Base-by-base conservation (phyloP, 768 basidiomycete genomes). In the Guyanaporus albipodus region DNA sequence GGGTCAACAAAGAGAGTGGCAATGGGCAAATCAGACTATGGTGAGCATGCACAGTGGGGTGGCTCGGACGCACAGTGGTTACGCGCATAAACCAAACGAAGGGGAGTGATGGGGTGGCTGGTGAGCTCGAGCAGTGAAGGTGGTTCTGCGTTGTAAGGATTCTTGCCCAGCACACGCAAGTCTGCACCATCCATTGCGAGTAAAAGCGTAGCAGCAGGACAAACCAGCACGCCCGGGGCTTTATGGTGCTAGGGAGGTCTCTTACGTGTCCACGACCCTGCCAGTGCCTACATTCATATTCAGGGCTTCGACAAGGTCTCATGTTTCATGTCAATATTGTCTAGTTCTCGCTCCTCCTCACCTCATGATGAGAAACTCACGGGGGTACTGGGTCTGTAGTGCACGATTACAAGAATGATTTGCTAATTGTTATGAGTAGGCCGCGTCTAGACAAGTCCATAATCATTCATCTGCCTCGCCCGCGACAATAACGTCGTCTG, bases 401-500 rank as follows among this genome's bases (percentile, higher is more conserved):
- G 52, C 44, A 54, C 22, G 38, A 66, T 66, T 63, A 63, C 55
- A 60, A 41, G 49, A 38, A 47, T 48, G 49, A 23, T 50, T 55
- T 36, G 49, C 39, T 52, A 58, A 42, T 31, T 59, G 49, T 61
- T 61, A 42, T 48, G 41, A 29, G 33, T 36, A 37, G 33, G 36
- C 38, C 22, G 17, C 18, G 43, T 58, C 55, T 58, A 66, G 42
- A 50, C 34, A 41, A 26, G 42, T 50, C 52, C 46, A 44, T 46
- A 19, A 42, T 72, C 78, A 84, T 47, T 84, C 83, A 8, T 86
- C 85, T 24, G 79, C 74, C 55, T 84, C 75, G 18, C 87, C 85
- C 22, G 87, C 72, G 34, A 75, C 73, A 59, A 90, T 90, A 26
- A 90, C 87, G 63, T 90, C 87, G 61, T 90, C 87, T 88, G 54